These are phyloP conservation scores for Echites panduratus DNA, from an alignment of 257 asterid genomes.

Conservation along the genomic window DNA sequence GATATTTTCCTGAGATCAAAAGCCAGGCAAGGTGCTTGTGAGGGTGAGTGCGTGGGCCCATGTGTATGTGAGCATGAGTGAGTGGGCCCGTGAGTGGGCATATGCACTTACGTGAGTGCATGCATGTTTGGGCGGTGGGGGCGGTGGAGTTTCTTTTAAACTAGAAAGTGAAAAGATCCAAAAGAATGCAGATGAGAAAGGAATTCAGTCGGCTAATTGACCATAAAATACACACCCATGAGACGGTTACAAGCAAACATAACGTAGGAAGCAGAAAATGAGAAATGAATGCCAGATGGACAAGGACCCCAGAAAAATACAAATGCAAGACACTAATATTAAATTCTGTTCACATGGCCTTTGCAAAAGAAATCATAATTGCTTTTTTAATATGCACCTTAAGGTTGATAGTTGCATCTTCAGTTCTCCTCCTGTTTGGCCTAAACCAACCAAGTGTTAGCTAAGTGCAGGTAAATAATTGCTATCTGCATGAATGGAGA, in stretches of 20 bases:
- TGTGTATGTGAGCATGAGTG: too few species aligned
- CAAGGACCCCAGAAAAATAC: too few species aligned
- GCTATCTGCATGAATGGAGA: not conserved
- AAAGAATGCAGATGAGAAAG: not conserved
- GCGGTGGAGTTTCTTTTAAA: not conserved
- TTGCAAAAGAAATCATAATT: not conserved
- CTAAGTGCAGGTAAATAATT: not conserved
- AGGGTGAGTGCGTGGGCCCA: too few species aligned
- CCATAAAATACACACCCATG: not conserved
- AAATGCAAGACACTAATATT: too few species aligned
- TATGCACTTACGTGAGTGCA: too few species aligned
- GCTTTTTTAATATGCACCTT: not conserved
- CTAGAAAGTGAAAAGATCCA: not conserved
- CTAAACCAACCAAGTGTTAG: not conserved
- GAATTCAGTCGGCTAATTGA: not conserved
- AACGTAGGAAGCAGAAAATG: too few species aligned
- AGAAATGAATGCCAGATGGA: too few species aligned
- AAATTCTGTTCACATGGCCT: not conserved
- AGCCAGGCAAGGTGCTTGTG: too few species aligned
- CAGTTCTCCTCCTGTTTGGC: slow-evolving; percentile 3
- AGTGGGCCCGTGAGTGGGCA: too few species aligned
- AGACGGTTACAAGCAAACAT: not conserved
- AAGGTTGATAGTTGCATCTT: not conserved
- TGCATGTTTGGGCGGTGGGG: not conserved
- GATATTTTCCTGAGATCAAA: not conserved